Evolutionary conservation across 306 rosid genomes (phyloP).

Genomic region (Acacia crassicarpa): DNA sequence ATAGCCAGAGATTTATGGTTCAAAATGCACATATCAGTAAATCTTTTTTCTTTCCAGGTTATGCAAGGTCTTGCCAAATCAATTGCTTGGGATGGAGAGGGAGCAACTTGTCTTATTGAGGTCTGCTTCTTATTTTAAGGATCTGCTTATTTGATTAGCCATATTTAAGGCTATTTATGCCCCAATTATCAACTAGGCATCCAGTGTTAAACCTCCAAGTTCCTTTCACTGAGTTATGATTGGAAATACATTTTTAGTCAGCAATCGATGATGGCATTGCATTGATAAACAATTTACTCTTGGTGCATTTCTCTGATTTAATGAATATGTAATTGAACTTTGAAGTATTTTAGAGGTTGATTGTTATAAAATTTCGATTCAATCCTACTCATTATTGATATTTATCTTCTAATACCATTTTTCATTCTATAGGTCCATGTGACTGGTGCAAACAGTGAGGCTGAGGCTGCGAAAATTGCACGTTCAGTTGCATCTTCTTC

Average conservation of each 20-base stretch:
- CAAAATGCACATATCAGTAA: background rate
- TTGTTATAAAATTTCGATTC: conserved; percentile 1
- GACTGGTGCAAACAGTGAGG: conserved; percentile 71
- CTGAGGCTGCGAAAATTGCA: conserved; percentile 87
- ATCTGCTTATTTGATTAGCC: conserved; percentile 1
- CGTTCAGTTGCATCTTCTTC: conserved; percentile 91
- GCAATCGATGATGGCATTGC: background rate
- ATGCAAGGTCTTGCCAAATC: conserved; percentile 99
- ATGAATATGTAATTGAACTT: conserved; percentile 3
- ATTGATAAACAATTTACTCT: background rate
- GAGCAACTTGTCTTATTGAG: conserved; percentile 98
- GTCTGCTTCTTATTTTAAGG: conserved; percentile 45
- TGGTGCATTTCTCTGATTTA: conserved; percentile 26
- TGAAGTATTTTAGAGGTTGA: conserved; percentile 7
- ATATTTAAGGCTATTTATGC: conserved; percentile 5
- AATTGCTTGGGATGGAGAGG: conserved; percentile 98
- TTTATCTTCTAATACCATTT: conserved; percentile 18
- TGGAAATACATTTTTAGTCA: conserved; percentile 20
- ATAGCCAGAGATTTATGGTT: conserved; percentile 18
- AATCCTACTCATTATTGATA: background rate
- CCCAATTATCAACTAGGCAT: background rate
- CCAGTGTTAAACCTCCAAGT: conserved; percentile 1
- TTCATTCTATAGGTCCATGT: conserved; percentile 65
- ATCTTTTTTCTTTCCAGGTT: conserved; percentile 49
- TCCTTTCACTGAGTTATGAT: conserved; percentile 18